phyloP scores from a whole-genome alignment of 345 rosid genomes.

The Heritiera littoralis region DNA sequence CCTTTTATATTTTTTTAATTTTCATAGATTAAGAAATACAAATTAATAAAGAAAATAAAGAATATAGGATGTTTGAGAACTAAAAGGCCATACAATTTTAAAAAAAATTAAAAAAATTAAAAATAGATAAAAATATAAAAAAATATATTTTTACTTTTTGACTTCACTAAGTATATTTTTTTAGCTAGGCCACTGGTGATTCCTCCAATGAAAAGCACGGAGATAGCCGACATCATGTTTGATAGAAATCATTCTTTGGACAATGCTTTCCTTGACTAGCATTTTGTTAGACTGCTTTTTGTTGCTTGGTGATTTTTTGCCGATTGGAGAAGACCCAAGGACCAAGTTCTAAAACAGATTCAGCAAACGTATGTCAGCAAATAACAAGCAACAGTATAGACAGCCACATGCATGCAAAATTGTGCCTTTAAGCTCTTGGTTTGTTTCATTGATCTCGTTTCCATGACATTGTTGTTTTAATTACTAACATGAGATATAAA shows the following conservation, averaged over 20 bases:
- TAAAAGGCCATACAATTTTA: too few species aligned
- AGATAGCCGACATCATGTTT: constrained; percentile 9
- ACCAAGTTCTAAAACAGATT: neutral
- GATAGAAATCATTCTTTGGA: constrained; percentile 3
- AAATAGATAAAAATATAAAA: too few species aligned
- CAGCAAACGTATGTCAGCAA: constrained; percentile 6
- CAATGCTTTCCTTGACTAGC: neutral
- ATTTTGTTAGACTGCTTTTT: constrained; percentile 6
- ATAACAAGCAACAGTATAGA: neutral
- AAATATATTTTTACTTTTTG: too few species aligned
- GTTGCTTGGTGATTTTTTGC: neutral
- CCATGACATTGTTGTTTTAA: neutral
- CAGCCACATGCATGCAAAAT: neutral
- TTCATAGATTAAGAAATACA: too few species aligned
- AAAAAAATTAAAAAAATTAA: too few species aligned
- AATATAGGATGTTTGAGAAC: too few species aligned
- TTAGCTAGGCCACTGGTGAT: too few species aligned
- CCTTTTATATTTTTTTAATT: too few species aligned
- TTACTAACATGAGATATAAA: neutral
- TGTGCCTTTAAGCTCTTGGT: neutral
- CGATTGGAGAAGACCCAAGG: neutral
- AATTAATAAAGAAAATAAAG: too few species aligned
- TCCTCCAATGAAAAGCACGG: neutral
- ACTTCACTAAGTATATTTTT: too few species aligned
- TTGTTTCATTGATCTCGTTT: neutral